Base-by-base conservation (phyloP, 257 asterid species). In the Petrea volubilis region DNA sequence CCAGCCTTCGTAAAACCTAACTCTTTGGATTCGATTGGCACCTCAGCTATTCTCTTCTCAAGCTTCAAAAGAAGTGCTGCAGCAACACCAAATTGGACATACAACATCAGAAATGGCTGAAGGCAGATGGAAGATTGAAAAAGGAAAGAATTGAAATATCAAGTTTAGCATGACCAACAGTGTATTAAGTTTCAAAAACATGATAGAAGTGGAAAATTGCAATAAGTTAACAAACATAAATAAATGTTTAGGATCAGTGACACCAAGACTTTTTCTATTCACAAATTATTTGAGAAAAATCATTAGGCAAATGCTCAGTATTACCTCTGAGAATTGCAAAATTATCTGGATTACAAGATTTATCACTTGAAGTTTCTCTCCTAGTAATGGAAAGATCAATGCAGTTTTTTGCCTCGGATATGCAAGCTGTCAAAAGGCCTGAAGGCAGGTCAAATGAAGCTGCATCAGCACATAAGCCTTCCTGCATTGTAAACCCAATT, bases 31-130 rank as follows among this genome's bases (percentile, higher is more conserved):
- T 75, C 82, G 83, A 94, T 89, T 66, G 86, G 89, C 82, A 91
- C 88, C 77, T 89, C 95, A 27, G 88, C 89, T 77, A 94, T 90
- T 85, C 78, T 81, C 84, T 91, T 86, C 90, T 94, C 96, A 52
- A 94, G 95, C 91, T 90, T 91, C 86, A 80, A 79, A 77, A 94
- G 98, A 78, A 94, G 97, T 58, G 95, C 99, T 94, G 97, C 88
- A 78, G 20, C 67, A 81, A 84, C 49, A 81, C 58, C 79, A 86
- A 72, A 72, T 59, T 63, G 71, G 65, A 43, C 34, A 69, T 21
- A 73, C 57, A 47, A 64, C 44, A 20, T 3, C 50, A 59, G 13
- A 40, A 13, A 68, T 44, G 40, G 55, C 25, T 44, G 60, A 63
- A 64, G 34, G 24, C 29, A 64, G 64, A 64, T 29, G 27, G 44